These are phyloP conservation scores for Aspergillus quadrilineatus DNA, from an alignment of 2,329 filamentous ascomycete species.

Conservation along the genomic window DNA sequence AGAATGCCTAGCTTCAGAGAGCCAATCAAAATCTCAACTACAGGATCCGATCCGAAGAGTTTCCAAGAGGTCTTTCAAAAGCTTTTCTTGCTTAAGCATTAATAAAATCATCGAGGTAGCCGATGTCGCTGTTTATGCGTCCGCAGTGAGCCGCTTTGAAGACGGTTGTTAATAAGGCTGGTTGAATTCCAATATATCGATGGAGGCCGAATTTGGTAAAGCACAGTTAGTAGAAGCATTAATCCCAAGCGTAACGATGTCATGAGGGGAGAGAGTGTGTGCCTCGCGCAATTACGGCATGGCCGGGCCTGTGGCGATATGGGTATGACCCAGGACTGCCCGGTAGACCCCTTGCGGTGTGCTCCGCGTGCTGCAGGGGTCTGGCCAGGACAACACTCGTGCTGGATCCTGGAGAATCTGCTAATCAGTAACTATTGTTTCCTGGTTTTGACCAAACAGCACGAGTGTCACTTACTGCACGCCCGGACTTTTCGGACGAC, in stretches of 20 bases:
- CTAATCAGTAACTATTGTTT: background rate
- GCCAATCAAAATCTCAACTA: constrained; percentile 1
- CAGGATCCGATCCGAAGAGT: background rate
- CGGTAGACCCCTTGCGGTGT: constrained; percentile 28
- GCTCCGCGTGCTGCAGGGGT: constrained; percentile 26
- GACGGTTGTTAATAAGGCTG: background rate
- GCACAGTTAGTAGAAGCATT: background rate
- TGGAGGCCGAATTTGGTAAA: background rate
- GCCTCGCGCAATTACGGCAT: constrained; percentile 14
- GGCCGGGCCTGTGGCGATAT: constrained; percentile 15
- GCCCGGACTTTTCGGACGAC: background rate
- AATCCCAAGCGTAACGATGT: constrained; percentile 8
- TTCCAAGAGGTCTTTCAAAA: background rate
- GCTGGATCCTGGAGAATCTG: background rate
- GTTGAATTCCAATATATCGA: constrained; percentile 5
- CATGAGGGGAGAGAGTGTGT: constrained; percentile 9
- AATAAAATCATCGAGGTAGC: background rate
- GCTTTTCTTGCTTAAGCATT: background rate
- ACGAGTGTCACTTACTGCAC: background rate
- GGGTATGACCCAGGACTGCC: constrained; percentile 19
- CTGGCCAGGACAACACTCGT: background rate
- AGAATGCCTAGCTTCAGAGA: background rate
- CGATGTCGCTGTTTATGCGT: background rate
- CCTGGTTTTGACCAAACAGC: background rate
- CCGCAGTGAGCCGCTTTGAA: background rate